Base-by-base conservation (phyloP, 169 alveolate genomes). In the Plasmodium vinckei region DNA sequence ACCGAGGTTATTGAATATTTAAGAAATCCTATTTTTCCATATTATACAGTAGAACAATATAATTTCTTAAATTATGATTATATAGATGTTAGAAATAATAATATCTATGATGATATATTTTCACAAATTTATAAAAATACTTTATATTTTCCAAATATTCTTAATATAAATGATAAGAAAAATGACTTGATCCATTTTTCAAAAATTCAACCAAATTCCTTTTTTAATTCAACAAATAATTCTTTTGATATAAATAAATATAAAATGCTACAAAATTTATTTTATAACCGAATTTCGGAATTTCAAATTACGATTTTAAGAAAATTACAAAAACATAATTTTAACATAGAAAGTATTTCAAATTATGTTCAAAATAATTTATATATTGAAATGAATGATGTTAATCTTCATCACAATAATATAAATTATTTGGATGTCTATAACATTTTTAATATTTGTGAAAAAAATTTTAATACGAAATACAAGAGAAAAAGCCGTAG, bases 391-490 rank as follows among this genome's bases (percentile, higher is more conserved):
- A 79, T 79, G 89, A 57, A 39, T 42, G 82, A 79, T 63, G 67
- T 71, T 9, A 68, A 67, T 65, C 17, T 79, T 15, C 70, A 79
- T 65, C 54, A 79, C 53, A 65, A 79, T n/a, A 79, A 79, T 67
- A 64, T 79, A 27, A 79, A 79, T 17, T 79, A 65, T 68, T 59
- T 79, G n/a, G 89, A 79, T 33, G 70, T 46, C 9, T 67, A 44
- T 7, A 79, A 79, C 73, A 65, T 79, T 79, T 79, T 33, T 67
- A 79, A 79, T 42, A 79, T 79, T 2, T 79, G 89, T 79, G 89
- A 65, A 27, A 79, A 79, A 1, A 51, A 27, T 23, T 27, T 42
- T 5, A 54, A 53, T 56, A 54, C n/a, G 6, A 33, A 33, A 33
- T 33, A 33, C 42, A 49, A 46, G 13, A 2, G 68, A 3, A 65